phyloP scores from a whole-genome alignment of 2,329 filamentous ascomycete species.

The Eurotiales sp. region DNA sequence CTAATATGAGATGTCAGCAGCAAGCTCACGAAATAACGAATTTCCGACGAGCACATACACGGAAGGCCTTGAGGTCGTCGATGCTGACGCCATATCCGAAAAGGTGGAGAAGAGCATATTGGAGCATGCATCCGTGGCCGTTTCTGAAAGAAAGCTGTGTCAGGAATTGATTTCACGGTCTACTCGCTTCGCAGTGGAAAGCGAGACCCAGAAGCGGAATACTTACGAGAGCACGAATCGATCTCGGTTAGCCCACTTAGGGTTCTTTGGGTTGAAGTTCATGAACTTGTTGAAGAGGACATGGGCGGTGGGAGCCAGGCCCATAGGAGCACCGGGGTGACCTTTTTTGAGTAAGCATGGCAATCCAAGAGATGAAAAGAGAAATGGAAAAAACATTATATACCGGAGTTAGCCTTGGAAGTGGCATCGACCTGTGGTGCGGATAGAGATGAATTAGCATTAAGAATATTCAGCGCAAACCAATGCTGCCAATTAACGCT shows the following conservation, averaged over 20 bases:
- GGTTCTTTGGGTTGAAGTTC: conserved; percentile 99
- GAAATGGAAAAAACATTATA: neutral
- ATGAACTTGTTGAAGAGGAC: conserved; percentile 99
- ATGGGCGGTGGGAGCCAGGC: conserved; percentile 90
- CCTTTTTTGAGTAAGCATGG: conserved; percentile 79
- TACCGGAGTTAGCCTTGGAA: conserved; percentile 86
- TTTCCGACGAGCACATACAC: conserved; percentile 57
- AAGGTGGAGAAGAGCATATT: conserved; percentile 96
- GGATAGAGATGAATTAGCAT: conserved; percentile 23
- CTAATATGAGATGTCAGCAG: conserved; percentile 32
- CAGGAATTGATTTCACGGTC: conserved; percentile 2
- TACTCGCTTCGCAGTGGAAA: neutral
- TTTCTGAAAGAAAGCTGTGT: conserved; percentile 57
- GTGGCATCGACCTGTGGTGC: conserved; percentile 86
- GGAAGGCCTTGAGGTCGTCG: conserved; percentile 94
- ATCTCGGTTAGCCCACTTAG: conserved; percentile 94
- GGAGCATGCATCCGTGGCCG: conserved; percentile 98
- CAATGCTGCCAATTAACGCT: neutral
- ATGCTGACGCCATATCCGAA: conserved; percentile 85
- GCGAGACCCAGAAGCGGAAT: neutral
- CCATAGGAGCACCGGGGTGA: conserved; percentile 98
- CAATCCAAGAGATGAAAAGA: neutral
- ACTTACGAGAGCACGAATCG: conserved; percentile 98
- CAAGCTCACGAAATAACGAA: conserved; percentile 7
- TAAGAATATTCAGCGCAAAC: neutral